Conservation (phyloP, 345 rosid genomes). For the Eutrema japonicum region DNA sequence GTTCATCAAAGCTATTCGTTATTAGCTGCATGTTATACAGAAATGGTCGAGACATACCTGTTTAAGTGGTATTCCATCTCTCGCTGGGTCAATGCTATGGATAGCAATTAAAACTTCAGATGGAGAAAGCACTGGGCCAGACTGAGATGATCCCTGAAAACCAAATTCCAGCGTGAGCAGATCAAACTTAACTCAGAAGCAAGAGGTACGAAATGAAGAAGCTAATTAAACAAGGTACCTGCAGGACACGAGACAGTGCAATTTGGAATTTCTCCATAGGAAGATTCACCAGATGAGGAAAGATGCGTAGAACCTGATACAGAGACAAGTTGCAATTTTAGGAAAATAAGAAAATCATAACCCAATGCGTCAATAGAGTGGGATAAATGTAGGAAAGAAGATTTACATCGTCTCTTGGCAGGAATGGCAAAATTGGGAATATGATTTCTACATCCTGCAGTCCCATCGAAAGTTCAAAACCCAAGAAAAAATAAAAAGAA, state of each 20-base stretch:
- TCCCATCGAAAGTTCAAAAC: conserved; percentile 43
- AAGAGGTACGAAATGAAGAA: conserved; percentile 11
- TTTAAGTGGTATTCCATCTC: conserved; percentile 89
- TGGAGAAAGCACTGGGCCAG: conserved; percentile 73
- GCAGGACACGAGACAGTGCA: conserved; percentile 72
- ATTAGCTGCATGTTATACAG: conserved; percentile 15
- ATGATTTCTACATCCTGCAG: conserved; percentile 88
- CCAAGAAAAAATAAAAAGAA: background rate
- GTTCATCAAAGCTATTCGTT: conserved; percentile 18
- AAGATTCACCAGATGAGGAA: conserved; percentile 84
- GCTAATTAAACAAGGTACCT: conserved; percentile 53
- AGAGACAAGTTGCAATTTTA: conserved; percentile 25
- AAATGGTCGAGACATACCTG: conserved; percentile 53
- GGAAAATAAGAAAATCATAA: conserved; percentile 16
- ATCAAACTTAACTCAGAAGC: conserved; percentile 24
- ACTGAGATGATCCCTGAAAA: conserved; percentile 72
- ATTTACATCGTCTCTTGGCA: conserved; percentile 85
- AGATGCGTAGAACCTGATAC: conserved; percentile 65
- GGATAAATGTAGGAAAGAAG: conserved; percentile 10
- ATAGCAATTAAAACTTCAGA: conserved; percentile 86
- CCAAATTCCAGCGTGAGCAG: conserved; percentile 30
- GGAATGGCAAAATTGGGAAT: conserved; percentile 81
- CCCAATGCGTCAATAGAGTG: conserved; percentile 17
- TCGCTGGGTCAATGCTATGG: conserved; percentile 90
- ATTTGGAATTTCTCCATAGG: conserved; percentile 77